Evolutionary conservation across 306 rosid genomes (phyloP).

Genomic region (Carpinus fangiana): DNA sequence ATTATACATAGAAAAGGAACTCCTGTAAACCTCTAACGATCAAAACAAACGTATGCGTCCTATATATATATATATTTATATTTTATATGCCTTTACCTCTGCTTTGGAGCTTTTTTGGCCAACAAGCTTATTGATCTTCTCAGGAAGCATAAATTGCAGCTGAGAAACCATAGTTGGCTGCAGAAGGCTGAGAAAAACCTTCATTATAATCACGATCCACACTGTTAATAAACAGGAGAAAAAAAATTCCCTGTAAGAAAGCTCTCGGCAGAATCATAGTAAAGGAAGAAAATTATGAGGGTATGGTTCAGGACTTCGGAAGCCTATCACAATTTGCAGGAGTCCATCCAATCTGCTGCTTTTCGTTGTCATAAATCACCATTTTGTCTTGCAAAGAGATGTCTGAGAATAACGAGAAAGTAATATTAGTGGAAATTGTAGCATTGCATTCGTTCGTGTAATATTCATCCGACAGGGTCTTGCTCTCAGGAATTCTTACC

Average conservation of each 20-base stretch:
- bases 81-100: conserved; percentile 15
- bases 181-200: conserved; percentile 35
- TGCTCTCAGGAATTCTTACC: conserved; percentile 39
- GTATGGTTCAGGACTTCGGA: conserved; percentile 46
- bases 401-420: conserved; percentile 40
- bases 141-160: conserved; percentile 22
- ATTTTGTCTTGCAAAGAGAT: conserved; percentile 61
- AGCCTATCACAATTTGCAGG: conserved; percentile 49
- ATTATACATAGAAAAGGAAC: conserved; percentile 1
- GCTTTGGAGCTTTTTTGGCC: conserved; percentile 22
- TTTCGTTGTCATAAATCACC: conserved; percentile 77
- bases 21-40: conserved; percentile 8
- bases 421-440: conserved; percentile 5
- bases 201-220: conserved; percentile 39
- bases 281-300: conserved; percentile 22
- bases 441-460: background rate
- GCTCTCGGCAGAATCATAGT: conserved; percentile 11
- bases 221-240: conserved; percentile 41
- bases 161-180: conserved; percentile 40
- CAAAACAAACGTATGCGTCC: background rate
- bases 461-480: background rate
- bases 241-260: conserved; percentile 30
- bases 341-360: conserved; percentile 66
- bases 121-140: conserved; percentile 19
- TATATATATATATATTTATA: conserved; percentile 1